Evolutionary conservation across 2,329 filamentous ascomycete species (phyloP).

Genomic region (Cladosporium sp.): DNA sequence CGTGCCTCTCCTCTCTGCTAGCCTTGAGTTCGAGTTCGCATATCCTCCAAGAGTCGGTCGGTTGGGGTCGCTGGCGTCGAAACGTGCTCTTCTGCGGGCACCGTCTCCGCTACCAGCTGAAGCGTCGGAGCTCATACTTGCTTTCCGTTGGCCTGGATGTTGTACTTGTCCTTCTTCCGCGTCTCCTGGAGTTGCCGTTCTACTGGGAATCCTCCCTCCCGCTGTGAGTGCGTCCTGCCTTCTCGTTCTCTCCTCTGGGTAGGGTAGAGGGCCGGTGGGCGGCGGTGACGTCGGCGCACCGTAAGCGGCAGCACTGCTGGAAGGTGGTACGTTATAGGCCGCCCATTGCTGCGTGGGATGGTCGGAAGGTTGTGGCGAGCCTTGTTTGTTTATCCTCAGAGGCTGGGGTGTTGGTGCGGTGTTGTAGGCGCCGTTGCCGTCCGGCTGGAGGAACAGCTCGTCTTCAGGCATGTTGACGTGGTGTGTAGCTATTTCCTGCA

Average conservation of each 20-base stretch:
- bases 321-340: constrained; percentile 28
- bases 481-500: background rate
- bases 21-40: constrained; percentile 40
- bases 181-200: constrained; percentile 25
- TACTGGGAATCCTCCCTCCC: constrained; percentile 17
- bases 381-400: constrained; percentile 29
- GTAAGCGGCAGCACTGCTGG: constrained; percentile 23
- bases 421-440: constrained; percentile 11
- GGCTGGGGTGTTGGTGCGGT: constrained; percentile 24
- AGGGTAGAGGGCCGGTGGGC: constrained; percentile 28
- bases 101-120: constrained; percentile 22
- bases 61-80: constrained; percentile 47
- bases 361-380: constrained; percentile 15
- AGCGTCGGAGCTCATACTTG: constrained; percentile 29
- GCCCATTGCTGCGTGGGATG: constrained; percentile 32
- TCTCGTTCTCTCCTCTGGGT: constrained; percentile 27
- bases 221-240: constrained; percentile 16
- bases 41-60: constrained; percentile 45
- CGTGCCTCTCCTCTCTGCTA: constrained; percentile 80
- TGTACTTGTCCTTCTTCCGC: constrained; percentile 24
- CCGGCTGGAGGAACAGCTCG: constrained; percentile 19
- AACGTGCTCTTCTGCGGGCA: constrained; percentile 34
- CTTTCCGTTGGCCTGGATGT: constrained; percentile 17
- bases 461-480: constrained; percentile 13
- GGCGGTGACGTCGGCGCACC: constrained; percentile 30